Percentiles rank a stretch among this genome's conserved stretches.
phyloP scores from a whole-genome alignment of 139 green algal genomes.

The Limnomonas spitsbergensis region DNA sequence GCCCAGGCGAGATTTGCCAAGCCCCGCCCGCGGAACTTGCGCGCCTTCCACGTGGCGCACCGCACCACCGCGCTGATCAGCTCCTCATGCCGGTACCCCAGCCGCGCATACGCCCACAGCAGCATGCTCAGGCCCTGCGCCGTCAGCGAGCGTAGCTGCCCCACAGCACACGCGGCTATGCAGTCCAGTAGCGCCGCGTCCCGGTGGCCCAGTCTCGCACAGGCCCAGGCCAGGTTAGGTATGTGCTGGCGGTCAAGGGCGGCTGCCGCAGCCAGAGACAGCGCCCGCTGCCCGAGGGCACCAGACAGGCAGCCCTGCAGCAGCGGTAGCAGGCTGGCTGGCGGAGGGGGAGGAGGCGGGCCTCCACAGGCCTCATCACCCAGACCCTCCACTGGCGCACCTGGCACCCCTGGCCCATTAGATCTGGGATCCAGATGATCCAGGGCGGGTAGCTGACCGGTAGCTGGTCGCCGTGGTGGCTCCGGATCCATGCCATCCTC shows the following conservation, averaged over 20 bases:
- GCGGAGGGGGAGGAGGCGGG: too few species aligned
- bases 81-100: constrained; percentile 5
- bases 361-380: not conserved
- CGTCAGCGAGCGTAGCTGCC: not conserved
- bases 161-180: not conserved
- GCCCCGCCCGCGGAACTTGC: constrained; percentile 23
- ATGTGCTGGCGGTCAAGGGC: constrained; percentile 15
- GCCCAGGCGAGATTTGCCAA: constrained; percentile 35
- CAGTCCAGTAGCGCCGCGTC: constrained; percentile 14
- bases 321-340: not conserved
- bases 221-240: constrained; percentile 13
- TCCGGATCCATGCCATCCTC: too few species aligned
- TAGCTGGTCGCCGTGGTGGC: too few species aligned
- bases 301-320: not conserved
- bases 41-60: constrained; percentile 8
- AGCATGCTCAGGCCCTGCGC: constrained; percentile 11
- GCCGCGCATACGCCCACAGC: constrained; percentile 20
- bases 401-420: too few species aligned
- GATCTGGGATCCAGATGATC: too few species aligned
- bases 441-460: too few species aligned
- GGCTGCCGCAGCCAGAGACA: not conserved
- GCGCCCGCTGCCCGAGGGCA: not conserved
- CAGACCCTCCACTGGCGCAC: not conserved
- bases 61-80: not conserved
- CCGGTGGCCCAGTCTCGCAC: constrained; percentile 9